Conservation (phyloP, 768 basidiomycete genomes). For the Mycena haematopus region DNA sequence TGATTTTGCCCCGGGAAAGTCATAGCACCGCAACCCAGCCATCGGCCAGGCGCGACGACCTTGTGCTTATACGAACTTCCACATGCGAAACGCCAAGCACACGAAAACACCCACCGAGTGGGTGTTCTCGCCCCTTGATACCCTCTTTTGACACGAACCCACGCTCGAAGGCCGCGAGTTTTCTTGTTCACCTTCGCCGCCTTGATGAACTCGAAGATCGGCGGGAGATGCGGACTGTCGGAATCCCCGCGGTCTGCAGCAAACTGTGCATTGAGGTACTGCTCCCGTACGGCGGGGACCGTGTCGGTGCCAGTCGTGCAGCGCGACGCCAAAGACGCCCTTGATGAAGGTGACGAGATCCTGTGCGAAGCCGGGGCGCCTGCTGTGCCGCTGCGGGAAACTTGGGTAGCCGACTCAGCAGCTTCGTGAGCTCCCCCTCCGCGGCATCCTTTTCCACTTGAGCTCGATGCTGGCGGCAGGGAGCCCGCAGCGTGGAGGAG, state of each 20-base stretch:
- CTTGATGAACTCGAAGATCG: slow-evolving; percentile 55
- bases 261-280: slow-evolving; percentile 37
- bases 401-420: slow-evolving; percentile 47
- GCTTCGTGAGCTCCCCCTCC: slow-evolving; percentile 55
- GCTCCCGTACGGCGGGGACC: slow-evolving; percentile 39
- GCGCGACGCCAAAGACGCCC: slow-evolving; percentile 45
- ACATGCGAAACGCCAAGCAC: not conserved
- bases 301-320: slow-evolving; percentile 32
- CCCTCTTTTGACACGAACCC: slow-evolving; percentile 84
- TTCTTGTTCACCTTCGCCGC: slow-evolving; percentile 71
- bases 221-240: slow-evolving; percentile 27
- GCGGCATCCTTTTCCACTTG: slow-evolving; percentile 65
- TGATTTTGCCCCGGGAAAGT: slow-evolving; percentile 84
- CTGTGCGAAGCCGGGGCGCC: slow-evolving; percentile 30
- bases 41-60: slow-evolving; percentile 86
- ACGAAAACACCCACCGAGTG: slow-evolving; percentile 10
- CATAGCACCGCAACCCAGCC: slow-evolving; percentile 87
- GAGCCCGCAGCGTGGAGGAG: slow-evolving; percentile 54
- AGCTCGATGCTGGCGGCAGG: slow-evolving; percentile 59
- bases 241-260: not conserved
- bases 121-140: slow-evolving; percentile 71
- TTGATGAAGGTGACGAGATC: slow-evolving; percentile 44
- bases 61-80: slow-evolving; percentile 66
- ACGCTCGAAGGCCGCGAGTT: slow-evolving; percentile 71
- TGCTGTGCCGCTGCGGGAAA: slow-evolving; percentile 35